Percentiles rank a stretch among this genome's conserved stretches.
These are phyloP conservation scores for Alternaria panax DNA, from an alignment of 2,329 filamentous ascomycete species.

Conservation along the genomic window DNA sequence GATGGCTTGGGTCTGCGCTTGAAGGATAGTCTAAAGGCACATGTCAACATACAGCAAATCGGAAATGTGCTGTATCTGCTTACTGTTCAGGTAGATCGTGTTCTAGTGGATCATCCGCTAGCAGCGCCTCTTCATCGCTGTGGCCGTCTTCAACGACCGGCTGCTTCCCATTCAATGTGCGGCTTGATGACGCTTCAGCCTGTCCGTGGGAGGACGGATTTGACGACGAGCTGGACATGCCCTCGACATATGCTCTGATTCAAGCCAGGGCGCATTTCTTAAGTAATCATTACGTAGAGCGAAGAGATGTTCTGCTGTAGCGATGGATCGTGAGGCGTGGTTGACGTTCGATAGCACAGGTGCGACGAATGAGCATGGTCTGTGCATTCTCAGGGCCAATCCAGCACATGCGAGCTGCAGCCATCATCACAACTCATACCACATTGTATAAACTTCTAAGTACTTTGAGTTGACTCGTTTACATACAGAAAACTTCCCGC, in stretches of 20 bases:
- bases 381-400: slow-evolving; percentile 13
- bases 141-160: slow-evolving; percentile 50
- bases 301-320: background rate
- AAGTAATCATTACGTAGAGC: slow-evolving; percentile 29
- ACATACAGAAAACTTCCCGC: background rate
- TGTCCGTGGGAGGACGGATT: slow-evolving; percentile 45
- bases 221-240: slow-evolving; percentile 51
- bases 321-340: slow-evolving; percentile 17
- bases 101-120: slow-evolving; percentile 65
- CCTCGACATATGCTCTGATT: slow-evolving; percentile 41
- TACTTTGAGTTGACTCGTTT: background rate
- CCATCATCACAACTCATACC: background rate
- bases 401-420: slow-evolving; percentile 7
- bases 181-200: slow-evolving; percentile 57
- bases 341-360: slow-evolving; percentile 25
- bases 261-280: slow-evolving; percentile 35
- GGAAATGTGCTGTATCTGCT: background rate
- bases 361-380: slow-evolving; percentile 15
- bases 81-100: slow-evolving; percentile 57
- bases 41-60: background rate
- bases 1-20: slow-evolving; percentile 70
- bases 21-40: slow-evolving; percentile 65
- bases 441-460: background rate
- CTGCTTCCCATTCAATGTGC: slow-evolving; percentile 45
- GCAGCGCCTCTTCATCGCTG: slow-evolving; percentile 57